Evolutionary conservation across 805 yeast species (phyloP), one percentile per base, ranked within the genome.

Genomic region (Kluyveromyces aestuarii): DNA sequence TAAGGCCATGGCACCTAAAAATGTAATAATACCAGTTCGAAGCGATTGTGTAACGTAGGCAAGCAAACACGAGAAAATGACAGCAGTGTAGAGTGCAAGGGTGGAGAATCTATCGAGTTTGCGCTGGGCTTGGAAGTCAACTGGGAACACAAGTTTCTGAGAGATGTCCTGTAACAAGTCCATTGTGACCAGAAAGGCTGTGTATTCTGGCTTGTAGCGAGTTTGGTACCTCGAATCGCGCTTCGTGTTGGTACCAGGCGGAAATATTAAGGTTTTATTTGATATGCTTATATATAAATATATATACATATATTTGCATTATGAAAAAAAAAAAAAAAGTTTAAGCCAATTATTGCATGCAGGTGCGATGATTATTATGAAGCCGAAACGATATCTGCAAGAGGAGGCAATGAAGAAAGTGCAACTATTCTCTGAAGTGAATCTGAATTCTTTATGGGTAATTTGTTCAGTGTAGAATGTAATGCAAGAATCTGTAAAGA

Each of bases 31-130:
- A 8, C 75, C 58, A 40, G 62, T 53, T 5, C 55, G 47, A 5
- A 83, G 56, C 46, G 80, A 72, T 50, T 76, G 77, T 25, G 74
- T 55, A 1, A 70, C 41, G 45, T 72, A 72, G 0, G 89, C 88
- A 42, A 70, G 60, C 0, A 75, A 30, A 40, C 75, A 67, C n/a
- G 80, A 66, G 19, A 73, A 37, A 10, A 71, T 40, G 1, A 63
- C 59, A 18, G 63, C 64, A 7, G 51, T 43, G 8, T 52, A 37
- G 8, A 67, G 51, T 0, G 55, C 50, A 6, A 49, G 45, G 25
- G 49, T 50, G 13, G 55, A 53, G 18, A 58, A 39, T 7, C 46
- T 42, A 13, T 53, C 56, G 4, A 63, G 53, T 16, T 43, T 48
- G 35, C 52, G 50, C 40, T 67, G 72, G 7, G 66, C 57, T 30